These are phyloP conservation scores for Aspergillus pseudotamarii DNA, from an alignment of 2,329 filamentous ascomycete species.

Conservation along the genomic window DNA sequence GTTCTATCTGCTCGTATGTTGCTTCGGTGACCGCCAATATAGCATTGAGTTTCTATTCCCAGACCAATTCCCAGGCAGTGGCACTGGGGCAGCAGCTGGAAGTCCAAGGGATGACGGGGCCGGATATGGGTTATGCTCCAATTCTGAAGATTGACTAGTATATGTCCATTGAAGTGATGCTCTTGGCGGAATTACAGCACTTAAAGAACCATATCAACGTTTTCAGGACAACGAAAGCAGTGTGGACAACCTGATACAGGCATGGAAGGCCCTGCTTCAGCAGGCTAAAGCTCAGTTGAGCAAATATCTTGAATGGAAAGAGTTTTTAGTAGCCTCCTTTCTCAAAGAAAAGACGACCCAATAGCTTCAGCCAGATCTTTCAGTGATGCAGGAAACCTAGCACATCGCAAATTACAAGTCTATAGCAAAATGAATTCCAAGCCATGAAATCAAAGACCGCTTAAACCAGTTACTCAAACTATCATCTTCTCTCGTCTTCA, in stretches of 20 bases:
- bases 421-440: background rate
- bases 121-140: background rate
- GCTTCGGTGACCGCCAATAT: background rate
- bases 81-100: conserved; percentile 11
- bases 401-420: background rate
- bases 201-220: background rate
- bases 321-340: too few species aligned
- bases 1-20: background rate
- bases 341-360: too few species aligned
- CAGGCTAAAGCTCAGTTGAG: too few species aligned
- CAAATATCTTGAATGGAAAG: too few species aligned
- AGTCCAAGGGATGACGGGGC: conserved; percentile 3
- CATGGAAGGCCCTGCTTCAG: too few species aligned
- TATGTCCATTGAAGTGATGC: background rate
- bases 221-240: background rate
- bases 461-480: background rate
- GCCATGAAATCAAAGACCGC: background rate
- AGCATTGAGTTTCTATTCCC: background rate
- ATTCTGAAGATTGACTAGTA: background rate
- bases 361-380: too few species aligned
- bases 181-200: background rate
- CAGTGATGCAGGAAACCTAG: too few species aligned
- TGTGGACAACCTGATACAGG: too few species aligned
- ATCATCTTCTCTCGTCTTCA: background rate
- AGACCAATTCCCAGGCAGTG: conserved; percentile 3